Conservation (phyloP, 495 filamentous ascomycete species). For the Saxophila tyrrhenica region DNA sequence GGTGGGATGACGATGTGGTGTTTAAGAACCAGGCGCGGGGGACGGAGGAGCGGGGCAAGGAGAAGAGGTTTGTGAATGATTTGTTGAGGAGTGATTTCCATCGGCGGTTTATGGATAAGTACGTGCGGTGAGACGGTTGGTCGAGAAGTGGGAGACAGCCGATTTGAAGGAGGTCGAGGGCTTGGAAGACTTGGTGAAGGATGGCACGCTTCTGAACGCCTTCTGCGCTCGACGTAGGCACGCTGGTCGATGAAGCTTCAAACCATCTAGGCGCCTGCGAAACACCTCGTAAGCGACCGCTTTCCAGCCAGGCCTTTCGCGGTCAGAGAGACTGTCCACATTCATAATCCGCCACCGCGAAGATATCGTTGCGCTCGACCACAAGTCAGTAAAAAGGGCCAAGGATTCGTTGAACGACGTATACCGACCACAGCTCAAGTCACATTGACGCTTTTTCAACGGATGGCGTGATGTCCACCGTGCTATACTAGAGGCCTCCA, state of each 20-base stretch:
- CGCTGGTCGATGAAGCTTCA: not conserved
- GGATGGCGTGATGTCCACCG: no score
- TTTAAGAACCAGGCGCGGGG: slow-evolving; percentile 98
- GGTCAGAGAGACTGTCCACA: not conserved
- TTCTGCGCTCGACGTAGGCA: not conserved
- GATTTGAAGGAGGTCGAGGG: not conserved
- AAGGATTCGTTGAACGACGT: no score
- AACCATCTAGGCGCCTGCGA: not conserved
- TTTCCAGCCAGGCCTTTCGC: not conserved
- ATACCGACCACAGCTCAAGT: no score
- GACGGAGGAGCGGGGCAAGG: slow-evolving; percentile 79
- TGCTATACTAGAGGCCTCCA: no score
- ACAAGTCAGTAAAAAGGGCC: no score
- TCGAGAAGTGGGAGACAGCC: not conserved
- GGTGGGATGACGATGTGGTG: slow-evolving; percentile 99
- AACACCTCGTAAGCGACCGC: not conserved
- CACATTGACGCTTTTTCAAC: no score
- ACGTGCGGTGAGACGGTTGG: slow-evolving; percentile 16
- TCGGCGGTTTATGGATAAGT: slow-evolving; percentile 77
- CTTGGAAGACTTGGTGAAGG: not conserved
- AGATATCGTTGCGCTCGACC: not conserved
- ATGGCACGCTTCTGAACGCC: not conserved
- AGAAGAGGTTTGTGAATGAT: slow-evolving; percentile 96
- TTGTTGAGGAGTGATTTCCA: slow-evolving; percentile 92
- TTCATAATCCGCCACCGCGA: not conserved